These are phyloP conservation scores for Solanum bulbocastanum DNA, from an alignment of 257 asterid species.

Conservation along the genomic window DNA sequence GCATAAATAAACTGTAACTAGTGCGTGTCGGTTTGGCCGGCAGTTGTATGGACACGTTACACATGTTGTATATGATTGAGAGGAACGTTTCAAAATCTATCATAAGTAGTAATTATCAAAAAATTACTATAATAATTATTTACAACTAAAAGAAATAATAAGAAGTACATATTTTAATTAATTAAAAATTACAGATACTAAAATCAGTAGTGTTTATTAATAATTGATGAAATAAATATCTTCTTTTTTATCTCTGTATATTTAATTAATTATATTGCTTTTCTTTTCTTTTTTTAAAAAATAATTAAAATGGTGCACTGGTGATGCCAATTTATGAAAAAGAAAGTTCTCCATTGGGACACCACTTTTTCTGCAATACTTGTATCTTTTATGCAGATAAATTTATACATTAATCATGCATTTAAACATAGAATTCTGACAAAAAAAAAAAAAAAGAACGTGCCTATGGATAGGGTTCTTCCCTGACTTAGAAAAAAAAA, in stretches of 20 bases:
- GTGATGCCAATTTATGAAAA: background rate
- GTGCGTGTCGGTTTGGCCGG: conserved; percentile 1
- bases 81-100: conserved; percentile 11
- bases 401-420: too few relatives aligned
- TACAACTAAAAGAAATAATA: background rate
- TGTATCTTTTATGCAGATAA: background rate
- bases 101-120: background rate
- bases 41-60: conserved; percentile 3
- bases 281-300: too few relatives aligned
- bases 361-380: background rate
- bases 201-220: background rate
- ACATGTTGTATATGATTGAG: background rate
- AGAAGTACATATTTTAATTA: background rate
- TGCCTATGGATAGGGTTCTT: too few relatives aligned
- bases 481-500: too few relatives aligned
- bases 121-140: background rate
- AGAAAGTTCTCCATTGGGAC: background rate
- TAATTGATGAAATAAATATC: background rate
- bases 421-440: too few relatives aligned
- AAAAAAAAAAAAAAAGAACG: too few relatives aligned
- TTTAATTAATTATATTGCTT: too few relatives aligned
- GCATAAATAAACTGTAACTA: conserved; percentile 2
- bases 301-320: background rate
- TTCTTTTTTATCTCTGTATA: background rate
- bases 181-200: background rate